Conservation (phyloP, 352 stramenopile genomes). For the Peronospora belbahrii region DNA sequence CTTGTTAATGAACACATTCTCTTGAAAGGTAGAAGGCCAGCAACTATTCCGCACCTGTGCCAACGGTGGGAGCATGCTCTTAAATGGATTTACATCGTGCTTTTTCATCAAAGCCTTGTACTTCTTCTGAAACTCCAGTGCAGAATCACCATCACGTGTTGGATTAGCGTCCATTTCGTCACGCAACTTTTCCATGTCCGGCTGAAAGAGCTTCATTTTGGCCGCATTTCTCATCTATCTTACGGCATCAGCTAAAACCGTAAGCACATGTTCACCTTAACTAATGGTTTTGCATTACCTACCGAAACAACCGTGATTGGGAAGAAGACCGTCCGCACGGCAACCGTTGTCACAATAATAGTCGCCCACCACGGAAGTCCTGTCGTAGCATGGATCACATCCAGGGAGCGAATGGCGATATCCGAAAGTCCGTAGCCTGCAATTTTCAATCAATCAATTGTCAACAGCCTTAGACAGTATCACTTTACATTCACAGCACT, state of each 20-base stretch:
- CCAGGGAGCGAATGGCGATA: slow-evolving; percentile 63
- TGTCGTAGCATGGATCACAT: slow-evolving; percentile 68
- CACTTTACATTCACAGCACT: not conserved
- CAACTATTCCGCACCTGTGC: slow-evolving; percentile 27
- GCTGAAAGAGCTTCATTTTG: slow-evolving; percentile 78
- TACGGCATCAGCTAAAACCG: not conserved
- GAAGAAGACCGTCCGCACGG: slow-evolving; percentile 62
- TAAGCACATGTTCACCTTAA: not conserved
- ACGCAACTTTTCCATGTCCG: slow-evolving; percentile 78
- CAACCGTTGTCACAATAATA: slow-evolving; percentile 75
- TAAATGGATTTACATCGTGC: slow-evolving; percentile 71
- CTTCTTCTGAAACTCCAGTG: slow-evolving; percentile 56
- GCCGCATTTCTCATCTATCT: slow-evolving; percentile 72
- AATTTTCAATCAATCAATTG: not conserved
- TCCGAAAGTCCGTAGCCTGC: slow-evolving; percentile 60
- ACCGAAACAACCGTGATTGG: slow-evolving; percentile 77
- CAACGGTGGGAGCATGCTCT: slow-evolving; percentile 62
- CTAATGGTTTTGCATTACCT: slow-evolving; percentile 4
- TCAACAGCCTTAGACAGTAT: slow-evolving; percentile 1
- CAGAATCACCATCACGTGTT: slow-evolving; percentile 37
- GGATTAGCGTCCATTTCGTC: slow-evolving; percentile 52
- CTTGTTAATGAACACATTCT: not conserved
- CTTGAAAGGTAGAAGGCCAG: not conserved
- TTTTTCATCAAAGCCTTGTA: slow-evolving; percentile 81
- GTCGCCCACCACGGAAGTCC: slow-evolving; percentile 86